phyloP scores from a whole-genome alignment of 805 yeast genomes.

The Saccharomycopsis guyanensis region DNA sequence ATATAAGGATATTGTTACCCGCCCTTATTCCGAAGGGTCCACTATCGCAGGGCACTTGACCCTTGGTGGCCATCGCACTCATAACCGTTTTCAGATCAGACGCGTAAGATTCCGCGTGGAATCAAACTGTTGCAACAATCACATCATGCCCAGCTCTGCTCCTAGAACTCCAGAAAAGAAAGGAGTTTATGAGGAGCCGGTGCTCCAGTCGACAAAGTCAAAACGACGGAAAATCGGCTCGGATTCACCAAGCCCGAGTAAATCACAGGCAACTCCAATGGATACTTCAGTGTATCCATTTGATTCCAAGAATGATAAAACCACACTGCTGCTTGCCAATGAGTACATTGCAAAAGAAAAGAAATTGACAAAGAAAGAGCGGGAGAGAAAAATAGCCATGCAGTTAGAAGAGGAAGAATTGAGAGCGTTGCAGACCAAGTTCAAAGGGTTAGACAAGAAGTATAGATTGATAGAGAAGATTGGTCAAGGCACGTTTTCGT shows the following conservation, averaged over 20 bases:
- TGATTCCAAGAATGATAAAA: not conserved
- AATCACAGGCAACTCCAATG: not conserved
- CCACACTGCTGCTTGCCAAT: not conserved
- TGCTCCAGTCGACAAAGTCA: not conserved
- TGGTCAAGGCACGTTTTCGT: slow-evolving; percentile 88
- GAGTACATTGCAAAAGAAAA: not conserved
- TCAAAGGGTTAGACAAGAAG: slow-evolving; percentile 10
- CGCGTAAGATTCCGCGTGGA: too few relatives aligned
- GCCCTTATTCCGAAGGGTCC: too few relatives aligned
- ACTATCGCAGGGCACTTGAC: too few relatives aligned
- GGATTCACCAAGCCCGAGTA: not conserved
- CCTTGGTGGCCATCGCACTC: too few relatives aligned
- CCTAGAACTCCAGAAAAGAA: not conserved
- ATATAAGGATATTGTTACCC: too few relatives aligned
- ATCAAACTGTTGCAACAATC: too few relatives aligned
- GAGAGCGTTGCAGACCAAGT: slow-evolving; percentile 5
- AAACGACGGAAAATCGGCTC: not conserved
- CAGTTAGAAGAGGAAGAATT: slow-evolving; percentile 5
- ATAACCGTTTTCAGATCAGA: too few relatives aligned
- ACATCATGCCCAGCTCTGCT: not conserved
- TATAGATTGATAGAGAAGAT: slow-evolving; percentile 35
- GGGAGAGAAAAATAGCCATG: not conserved
- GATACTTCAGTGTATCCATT: not conserved
- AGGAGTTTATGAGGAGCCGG: not conserved
- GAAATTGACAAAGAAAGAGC: not conserved